phyloP scores from a whole-genome alignment of 2,329 filamentous ascomycete genomes.

The Fusarium piperis region DNA sequence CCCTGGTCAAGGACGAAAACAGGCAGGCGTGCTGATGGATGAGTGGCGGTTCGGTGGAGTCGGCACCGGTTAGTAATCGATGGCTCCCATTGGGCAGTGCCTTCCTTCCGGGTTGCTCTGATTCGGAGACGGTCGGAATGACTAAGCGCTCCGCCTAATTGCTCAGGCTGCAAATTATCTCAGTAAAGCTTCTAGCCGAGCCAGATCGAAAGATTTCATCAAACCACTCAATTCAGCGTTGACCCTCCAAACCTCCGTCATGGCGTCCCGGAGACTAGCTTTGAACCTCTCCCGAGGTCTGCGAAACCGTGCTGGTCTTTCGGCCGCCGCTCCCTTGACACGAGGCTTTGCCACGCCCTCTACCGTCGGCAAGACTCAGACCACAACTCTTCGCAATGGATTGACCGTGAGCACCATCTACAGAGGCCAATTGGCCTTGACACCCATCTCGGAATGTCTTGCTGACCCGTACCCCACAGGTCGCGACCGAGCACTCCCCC shows the following conservation, averaged over 20 bases:
- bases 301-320: conserved; percentile 86
- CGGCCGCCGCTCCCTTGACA: conserved; percentile 78
- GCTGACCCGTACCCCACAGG: conserved; percentile 63
- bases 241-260: conserved; percentile 66
- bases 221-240: conserved; percentile 65
- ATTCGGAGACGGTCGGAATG: conserved; percentile 56
- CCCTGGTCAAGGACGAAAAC: conserved; percentile 30
- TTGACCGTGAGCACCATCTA: conserved; percentile 76
- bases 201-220: conserved; percentile 60
- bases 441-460: conserved; percentile 18
- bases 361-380: conserved; percentile 84
- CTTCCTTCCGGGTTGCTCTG: conserved; percentile 31
- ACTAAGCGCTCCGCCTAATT: conserved; percentile 51
- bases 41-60: conserved; percentile 25
- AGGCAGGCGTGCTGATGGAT: conserved; percentile 13
- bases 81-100: conserved; percentile 47
- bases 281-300: conserved; percentile 91
- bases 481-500: conserved; percentile 97
- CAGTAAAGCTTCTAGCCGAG: conserved; percentile 58
- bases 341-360: conserved; percentile 93
- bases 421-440: conserved; percentile 51
- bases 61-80: conserved; percentile 46
- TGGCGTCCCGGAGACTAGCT: conserved; percentile 98
- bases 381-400: conserved; percentile 96
- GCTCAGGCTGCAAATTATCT: conserved; percentile 56